phyloP scores from a whole-genome alignment of 2,329 filamentous ascomycete genomes.

The Colletotrichum filicis region DNA sequence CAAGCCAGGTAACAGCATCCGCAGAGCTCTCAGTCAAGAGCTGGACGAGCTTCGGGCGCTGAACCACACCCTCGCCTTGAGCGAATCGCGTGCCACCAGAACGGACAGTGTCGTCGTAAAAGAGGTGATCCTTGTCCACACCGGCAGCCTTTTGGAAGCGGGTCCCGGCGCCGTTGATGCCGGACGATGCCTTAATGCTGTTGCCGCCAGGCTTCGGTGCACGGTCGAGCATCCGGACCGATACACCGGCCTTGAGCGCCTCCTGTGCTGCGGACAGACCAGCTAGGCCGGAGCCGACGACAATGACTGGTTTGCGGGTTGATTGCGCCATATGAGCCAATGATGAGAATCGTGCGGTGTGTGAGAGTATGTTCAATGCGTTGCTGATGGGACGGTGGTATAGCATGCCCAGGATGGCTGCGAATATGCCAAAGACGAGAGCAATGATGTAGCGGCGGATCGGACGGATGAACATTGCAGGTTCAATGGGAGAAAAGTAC shows the following conservation, averaged over 20 bases:
- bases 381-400: conserved; percentile 35
- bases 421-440: conserved; percentile 38
- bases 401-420: conserved; percentile 36
- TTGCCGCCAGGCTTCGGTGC: conserved; percentile 71
- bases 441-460: conserved; percentile 28
- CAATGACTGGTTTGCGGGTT: conserved; percentile 56
- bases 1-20: conserved; percentile 65
- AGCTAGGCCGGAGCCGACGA: conserved; percentile 74
- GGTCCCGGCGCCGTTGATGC: conserved; percentile 72
- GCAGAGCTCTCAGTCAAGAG: conserved; percentile 60
- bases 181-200: conserved; percentile 74
- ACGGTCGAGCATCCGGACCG: conserved; percentile 69
- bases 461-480: conserved; percentile 19
- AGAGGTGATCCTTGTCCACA: conserved; percentile 51
- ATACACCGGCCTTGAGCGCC: conserved; percentile 61
- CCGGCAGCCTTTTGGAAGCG: conserved; percentile 59
- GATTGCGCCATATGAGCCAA: conserved; percentile 27
- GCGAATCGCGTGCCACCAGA: conserved; percentile 62
- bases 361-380: background rate
- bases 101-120: conserved; percentile 65
- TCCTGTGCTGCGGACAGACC: conserved; percentile 69
- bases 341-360: background rate
- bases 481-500: no score
- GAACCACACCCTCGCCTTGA: conserved; percentile 38
- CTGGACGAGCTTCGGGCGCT: conserved; percentile 57